Evolutionary conservation across 129 eudicot species (phyloP).

Genomic region (Arctium minus): DNA sequence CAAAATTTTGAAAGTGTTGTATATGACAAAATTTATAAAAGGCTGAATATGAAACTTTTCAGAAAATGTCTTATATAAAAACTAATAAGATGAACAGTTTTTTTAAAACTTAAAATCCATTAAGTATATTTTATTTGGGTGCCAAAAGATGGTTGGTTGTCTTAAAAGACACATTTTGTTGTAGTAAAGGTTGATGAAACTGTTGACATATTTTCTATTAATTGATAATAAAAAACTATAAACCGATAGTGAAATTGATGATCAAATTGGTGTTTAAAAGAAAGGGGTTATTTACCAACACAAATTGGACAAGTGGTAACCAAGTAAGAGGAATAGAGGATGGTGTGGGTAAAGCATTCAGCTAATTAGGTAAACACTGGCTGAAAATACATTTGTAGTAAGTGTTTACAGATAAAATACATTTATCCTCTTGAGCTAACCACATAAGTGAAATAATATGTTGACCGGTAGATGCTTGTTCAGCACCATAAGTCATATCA

Average conservation of each 20-base stretch:
- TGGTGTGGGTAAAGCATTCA: background rate
- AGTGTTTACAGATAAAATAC: background rate
- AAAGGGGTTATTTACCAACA: background rate
- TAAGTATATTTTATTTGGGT: background rate
- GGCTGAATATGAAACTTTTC: too few relatives aligned
- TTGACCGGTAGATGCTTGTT: too few relatives aligned
- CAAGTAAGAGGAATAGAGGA: background rate
- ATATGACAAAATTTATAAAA: background rate
- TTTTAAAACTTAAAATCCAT: background rate
- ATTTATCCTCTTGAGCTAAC: background rate
- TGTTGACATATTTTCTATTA: background rate
- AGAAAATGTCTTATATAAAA: background rate
- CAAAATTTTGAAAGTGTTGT: too few relatives aligned
- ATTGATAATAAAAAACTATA: background rate
- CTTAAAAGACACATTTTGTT: background rate
- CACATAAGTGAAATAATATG: too few relatives aligned
- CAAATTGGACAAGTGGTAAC: background rate
- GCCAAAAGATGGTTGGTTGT: background rate
- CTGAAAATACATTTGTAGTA: background rate
- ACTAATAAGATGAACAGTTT: background rate
- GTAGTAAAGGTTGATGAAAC: background rate
- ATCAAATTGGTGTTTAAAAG: background rate
- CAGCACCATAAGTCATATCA: background rate
- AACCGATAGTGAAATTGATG: background rate
- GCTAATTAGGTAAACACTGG: background rate